Evolutionary conservation across 2,329 filamentous ascomycete genomes (phyloP).

Genomic region (Paracorniculantispora psalliotae): DNA sequence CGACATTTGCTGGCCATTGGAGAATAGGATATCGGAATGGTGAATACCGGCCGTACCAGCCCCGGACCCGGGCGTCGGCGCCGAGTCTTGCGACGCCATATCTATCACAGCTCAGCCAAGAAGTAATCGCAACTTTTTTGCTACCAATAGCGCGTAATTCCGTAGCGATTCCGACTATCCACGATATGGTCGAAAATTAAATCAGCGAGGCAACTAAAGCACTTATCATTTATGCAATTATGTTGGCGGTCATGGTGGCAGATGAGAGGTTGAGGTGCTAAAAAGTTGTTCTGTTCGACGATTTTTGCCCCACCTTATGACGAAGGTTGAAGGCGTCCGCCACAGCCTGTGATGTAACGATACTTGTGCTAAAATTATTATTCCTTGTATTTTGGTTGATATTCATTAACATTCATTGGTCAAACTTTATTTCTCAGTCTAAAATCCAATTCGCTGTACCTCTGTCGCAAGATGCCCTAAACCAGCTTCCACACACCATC

Average conservation of each 20-base stretch:
- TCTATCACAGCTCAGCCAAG: background rate
- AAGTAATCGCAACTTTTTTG: background rate
- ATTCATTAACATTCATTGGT: too few species aligned
- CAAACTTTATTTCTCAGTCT: background rate
- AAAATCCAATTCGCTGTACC: background rate
- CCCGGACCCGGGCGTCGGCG: background rate
- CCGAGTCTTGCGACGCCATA: background rate
- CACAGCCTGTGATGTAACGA: background rate
- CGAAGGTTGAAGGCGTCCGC: background rate
- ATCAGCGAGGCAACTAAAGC: too few species aligned
- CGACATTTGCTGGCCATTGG: slow-evolving; percentile 52
- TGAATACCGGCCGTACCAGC: slow-evolving; percentile 14
- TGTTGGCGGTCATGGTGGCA: too few species aligned
- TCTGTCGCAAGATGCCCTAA: too few species aligned
- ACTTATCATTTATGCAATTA: too few species aligned
- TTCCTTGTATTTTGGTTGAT: too few species aligned
- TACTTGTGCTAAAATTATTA: too few species aligned
- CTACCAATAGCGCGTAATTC: background rate
- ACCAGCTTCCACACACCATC: slow-evolving; percentile 64
- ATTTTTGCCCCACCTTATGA: background rate
- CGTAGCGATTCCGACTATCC: too few species aligned
- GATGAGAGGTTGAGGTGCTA: background rate
- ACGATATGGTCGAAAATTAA: too few species aligned
- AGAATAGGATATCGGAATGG: slow-evolving; percentile 44
- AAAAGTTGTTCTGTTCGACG: background rate